A percentile compares a stretch with the other conserved stretches of the same genome.
Conservation (phyloP, 352 stramenopile genomes). For the Elongisporangium anandrum region DNA sequence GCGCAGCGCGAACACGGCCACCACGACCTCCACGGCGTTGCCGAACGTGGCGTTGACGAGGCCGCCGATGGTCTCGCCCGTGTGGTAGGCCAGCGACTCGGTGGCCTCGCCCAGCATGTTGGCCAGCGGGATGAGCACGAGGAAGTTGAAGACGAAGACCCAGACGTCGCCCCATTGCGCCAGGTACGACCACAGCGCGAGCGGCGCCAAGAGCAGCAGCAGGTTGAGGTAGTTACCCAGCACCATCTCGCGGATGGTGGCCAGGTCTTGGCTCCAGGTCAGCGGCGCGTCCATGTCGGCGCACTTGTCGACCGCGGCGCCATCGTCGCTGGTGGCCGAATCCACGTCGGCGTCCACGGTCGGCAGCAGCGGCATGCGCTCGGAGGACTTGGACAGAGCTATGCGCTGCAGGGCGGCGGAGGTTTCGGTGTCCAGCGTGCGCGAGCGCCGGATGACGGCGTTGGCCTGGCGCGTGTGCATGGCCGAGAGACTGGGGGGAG, state of each 20-base stretch:
- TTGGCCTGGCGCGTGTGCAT: conserved; percentile 71
- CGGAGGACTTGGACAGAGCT: conserved; percentile 16
- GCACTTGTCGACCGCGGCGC: conserved; percentile 2
- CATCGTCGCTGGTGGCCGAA: conserved; percentile 4
- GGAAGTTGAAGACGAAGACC: conserved; percentile 95
- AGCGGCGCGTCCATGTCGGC: background rate
- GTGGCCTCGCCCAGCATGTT: conserved; percentile 96
- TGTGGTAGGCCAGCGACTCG: conserved; percentile 96
- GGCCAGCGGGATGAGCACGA: conserved; percentile 95
- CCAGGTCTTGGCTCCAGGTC: conserved; percentile 29
- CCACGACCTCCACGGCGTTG: conserved; percentile 97
- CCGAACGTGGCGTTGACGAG: conserved; percentile 98
- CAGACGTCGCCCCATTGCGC: conserved; percentile 62
- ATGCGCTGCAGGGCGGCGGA: conserved; percentile 9
- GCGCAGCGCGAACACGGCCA: conserved; percentile 93
- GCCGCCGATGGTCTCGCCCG: conserved; percentile 95
- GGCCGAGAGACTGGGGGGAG: background rate
- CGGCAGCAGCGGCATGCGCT: conserved; percentile 32
- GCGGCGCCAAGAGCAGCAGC: conserved; percentile 47
- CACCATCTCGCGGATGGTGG: conserved; percentile 40
- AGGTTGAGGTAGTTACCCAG: conserved; percentile 61
- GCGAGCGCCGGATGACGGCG: conserved; percentile 48
- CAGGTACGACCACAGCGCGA: conserved; percentile 68
- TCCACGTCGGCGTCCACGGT: conserved; percentile 14
- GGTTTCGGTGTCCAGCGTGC: conserved; percentile 31